Percentiles rank a stretch among this genome's conserved stretches.
Conservation (phyloP, 2,329 filamentous ascomycete species). For the Penicillium sp. region DNA sequence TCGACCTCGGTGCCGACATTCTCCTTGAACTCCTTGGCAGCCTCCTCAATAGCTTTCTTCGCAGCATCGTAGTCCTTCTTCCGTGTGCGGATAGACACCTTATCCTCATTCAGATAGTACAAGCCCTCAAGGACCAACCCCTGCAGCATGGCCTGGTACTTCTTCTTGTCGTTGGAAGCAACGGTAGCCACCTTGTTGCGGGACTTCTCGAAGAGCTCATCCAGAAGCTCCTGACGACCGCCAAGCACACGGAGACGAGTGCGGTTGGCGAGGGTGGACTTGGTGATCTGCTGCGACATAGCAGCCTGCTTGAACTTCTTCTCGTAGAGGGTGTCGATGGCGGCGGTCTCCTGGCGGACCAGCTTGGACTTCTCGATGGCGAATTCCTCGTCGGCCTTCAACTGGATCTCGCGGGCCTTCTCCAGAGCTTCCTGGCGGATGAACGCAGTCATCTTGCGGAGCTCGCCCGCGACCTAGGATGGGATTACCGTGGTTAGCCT, state of each 20-base stretch:
- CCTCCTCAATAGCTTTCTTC: constrained; percentile 75
- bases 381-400: constrained; percentile 99
- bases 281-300: constrained; percentile 98
- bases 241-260: constrained; percentile 84
- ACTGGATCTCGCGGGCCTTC: constrained; percentile 94
- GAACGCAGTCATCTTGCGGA: constrained; percentile 99
- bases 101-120: constrained; percentile 81
- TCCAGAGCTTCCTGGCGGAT: constrained; percentile 98
- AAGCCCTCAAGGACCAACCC: constrained; percentile 84
- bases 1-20: constrained; percentile 68
- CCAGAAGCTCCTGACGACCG: constrained; percentile 85
- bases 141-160: constrained; percentile 76
- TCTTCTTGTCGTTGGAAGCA: constrained; percentile 53
- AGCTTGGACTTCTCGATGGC: constrained; percentile 99
- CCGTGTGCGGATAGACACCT: constrained; percentile 71
- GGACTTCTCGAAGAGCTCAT: constrained; percentile 82
- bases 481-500: constrained; percentile 10
- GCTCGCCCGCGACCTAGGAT: constrained; percentile 85
- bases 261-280: constrained; percentile 95
- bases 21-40: constrained; percentile 80
- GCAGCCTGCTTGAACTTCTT: constrained; percentile 99
- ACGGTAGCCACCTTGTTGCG: constrained; percentile 68
- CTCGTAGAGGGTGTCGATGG: constrained; percentile 90
- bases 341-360: constrained; percentile 87
- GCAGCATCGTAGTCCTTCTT: constrained; percentile 76